Base-by-base conservation (phyloP, 2,329 filamentous ascomycete species). In the Colletotrichum costaricense region DNA sequence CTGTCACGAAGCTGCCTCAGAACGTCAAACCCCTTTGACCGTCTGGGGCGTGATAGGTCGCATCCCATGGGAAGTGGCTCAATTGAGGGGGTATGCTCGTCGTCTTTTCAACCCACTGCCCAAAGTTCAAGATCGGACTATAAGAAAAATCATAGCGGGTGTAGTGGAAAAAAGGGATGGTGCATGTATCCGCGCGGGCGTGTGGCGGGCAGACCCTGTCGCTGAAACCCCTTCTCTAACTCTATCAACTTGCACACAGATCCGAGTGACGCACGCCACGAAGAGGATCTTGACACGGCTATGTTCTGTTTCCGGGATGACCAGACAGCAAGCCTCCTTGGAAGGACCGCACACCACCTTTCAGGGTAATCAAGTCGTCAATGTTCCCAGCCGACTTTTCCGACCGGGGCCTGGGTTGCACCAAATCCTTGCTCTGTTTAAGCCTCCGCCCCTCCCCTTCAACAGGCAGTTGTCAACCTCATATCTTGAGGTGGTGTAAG, bases 181-280 rank as follows among this genome's bases (percentile, higher is more conserved):
- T 49, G 59, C 67, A 69, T 73, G 70, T 49, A 28, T 57, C 54
- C 49, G 60, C 67, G 70, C 46, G 55, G 46, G 30, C 11, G 19
- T n/a, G 42, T 52, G 60, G 49, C 59, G 70, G 60, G 60, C 70
- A 70, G 67, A 65, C 70, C 71, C 56, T 70, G 71, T 49, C 62
- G 62, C 67, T 73, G 71, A 73, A 73, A 73, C 71, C 67, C 52
- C n/a, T 70, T 62, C 56, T 73, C 71, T 71, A 70, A 73, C 71
- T 73, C 71, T 73, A 49, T 66, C 71, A 70, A 71, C 71, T 60
- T 70, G 56, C 67, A 71, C 71, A 73, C 71, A 73, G 71, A 73
- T 73, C 71, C 71, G 71, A 73, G 67, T 73, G 71, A 62, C 67
- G 71, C 67, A 62, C 28, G 55, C 70, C 70, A 65, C 24, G 30